These are phyloP conservation scores for Microbotryum saponariae DNA, from an alignment of 1,284 basidiomycete species.

Conservation along the genomic window DNA sequence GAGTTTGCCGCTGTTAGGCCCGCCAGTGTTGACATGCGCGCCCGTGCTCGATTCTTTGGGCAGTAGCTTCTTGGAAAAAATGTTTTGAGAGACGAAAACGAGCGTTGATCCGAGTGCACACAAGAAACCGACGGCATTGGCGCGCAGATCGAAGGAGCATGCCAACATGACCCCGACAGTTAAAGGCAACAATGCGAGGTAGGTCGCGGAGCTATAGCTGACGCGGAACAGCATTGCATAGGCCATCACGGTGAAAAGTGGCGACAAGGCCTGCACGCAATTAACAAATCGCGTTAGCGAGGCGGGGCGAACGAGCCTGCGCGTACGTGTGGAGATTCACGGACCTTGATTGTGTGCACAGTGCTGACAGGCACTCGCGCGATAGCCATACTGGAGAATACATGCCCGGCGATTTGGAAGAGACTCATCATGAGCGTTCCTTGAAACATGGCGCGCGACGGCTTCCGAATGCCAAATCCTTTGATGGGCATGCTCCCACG, in stretches of 20 bases:
- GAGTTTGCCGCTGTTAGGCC: conserved; percentile 50
- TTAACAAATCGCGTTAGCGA: background rate
- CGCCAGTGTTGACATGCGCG: conserved; percentile 40
- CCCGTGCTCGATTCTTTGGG: conserved; percentile 45
- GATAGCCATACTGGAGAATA: conserved; percentile 93
- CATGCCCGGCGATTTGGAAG: conserved; percentile 89
- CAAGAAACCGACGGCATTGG: conserved; percentile 70
- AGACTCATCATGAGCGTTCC: conserved; percentile 85
- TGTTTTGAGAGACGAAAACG: conserved; percentile 96
- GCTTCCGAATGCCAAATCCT: conserved; percentile 43
- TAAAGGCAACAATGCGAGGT: conserved; percentile 86
- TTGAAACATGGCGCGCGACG: conserved; percentile 62
- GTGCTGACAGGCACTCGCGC: conserved; percentile 93
- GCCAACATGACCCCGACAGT: conserved; percentile 96
- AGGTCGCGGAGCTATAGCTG: conserved; percentile 83
- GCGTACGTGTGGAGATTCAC: conserved; percentile 31
- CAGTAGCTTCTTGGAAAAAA: conserved; percentile 98
- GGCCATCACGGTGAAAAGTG: conserved; percentile 89
- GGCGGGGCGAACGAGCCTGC: conserved; percentile 3
- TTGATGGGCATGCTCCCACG: conserved; percentile 20
- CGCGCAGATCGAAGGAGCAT: conserved; percentile 83
- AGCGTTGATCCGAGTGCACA: conserved; percentile 91
- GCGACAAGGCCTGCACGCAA: conserved; percentile 71
- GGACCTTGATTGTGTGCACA: conserved; percentile 96
- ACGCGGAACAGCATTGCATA: conserved; percentile 90